Base-by-base conservation (phyloP, 495 filamentous ascomycete species). In the Aspergillus carlsbadensis region DNA sequence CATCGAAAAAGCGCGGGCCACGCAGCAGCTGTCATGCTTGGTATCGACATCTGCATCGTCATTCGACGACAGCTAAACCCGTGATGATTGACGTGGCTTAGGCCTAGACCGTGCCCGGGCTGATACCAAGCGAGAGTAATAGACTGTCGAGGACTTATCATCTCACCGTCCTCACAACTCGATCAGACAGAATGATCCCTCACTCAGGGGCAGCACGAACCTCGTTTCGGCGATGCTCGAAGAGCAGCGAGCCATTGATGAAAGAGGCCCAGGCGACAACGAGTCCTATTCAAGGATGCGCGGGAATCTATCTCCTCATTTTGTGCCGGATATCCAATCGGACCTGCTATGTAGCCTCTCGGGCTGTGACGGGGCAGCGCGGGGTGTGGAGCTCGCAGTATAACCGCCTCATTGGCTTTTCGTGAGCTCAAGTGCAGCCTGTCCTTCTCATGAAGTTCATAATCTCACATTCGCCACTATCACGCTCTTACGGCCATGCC, bases 1-100 rank as follows among this genome's bases (percentile, higher is more conserved):
- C 15, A 34, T 60, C 46, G 52, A 51, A 51, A n/a, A 52, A 50
- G 46, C 39, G 57, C 45, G 52, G 57, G 44, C 50, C 52, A 55
- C 37, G 22, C 37, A 60, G 26, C 17, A 51, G 45, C 44, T 44
- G 43, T 59, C 44, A 54, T 44, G 35, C 42, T 54, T 43, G 29
- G 57, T 37, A 33, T 44, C 13, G 6, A 34, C 21, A 26, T 48
- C 34, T 55, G 37, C 21, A 51, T 43, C 37, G 17, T 51, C 45
- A 60, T 58, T 58, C 40, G 56, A 31, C 36, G 41, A 4, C 40
- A 26, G 26, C 43, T 17, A 52, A 15, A 31, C 29, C 55, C 18
- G 45, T 22, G 24, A 29, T 35, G n/a, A 22, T 44, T 58, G 56
- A 52, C 47, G 48, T 58, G 56, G 49, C 56, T 52, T 52, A 41